A percentile compares a stretch with the other conserved stretches of the same genome.
phyloP scores from a whole-genome alignment of 1,284 basidiomycete genomes.

The Grifola frondosa region DNA sequence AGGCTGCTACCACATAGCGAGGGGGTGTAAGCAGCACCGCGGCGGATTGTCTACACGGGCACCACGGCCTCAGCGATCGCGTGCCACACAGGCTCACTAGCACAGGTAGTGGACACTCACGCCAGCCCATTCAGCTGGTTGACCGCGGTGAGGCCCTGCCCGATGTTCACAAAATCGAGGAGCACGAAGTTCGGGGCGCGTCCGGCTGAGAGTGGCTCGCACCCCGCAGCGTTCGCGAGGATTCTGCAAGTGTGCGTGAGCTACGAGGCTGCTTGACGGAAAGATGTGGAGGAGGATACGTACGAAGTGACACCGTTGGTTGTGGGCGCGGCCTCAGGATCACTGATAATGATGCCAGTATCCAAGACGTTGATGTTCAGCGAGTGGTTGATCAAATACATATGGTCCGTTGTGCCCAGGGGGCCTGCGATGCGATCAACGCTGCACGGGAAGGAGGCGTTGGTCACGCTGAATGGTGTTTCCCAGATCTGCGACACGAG shows the following conservation, averaged over 20 bases:
- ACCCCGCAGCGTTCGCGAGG: constrained; percentile 44
- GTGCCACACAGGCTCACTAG: no score
- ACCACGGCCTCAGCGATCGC: no score
- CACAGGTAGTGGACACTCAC: no score
- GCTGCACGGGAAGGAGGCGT: constrained; percentile 65
- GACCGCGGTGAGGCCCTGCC: constrained; percentile 42
- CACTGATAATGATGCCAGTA: constrained; percentile 40
- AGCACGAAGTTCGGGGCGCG: constrained; percentile 51
- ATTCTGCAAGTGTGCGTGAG: constrained; percentile 33
- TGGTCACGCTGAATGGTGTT: constrained; percentile 65
- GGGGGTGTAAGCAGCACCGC: no score
- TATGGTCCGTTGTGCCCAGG: constrained; percentile 47
- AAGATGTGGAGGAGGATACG: constrained; percentile 13
- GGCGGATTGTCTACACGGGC: no score
- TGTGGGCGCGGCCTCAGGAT: constrained; percentile 37
- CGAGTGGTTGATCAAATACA: constrained; percentile 60
- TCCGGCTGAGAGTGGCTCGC: constrained; percentile 40
- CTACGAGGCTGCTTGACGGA: background rate
- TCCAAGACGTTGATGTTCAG: constrained; percentile 42
- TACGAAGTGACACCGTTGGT: constrained; percentile 47
- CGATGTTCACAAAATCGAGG: constrained; percentile 50
- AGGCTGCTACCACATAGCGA: no score
- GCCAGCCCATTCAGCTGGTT: constrained; percentile 44
- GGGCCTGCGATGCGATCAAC: constrained; percentile 63
- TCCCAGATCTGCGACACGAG: constrained; percentile 66